Base-by-base conservation (phyloP, 2,329 filamentous ascomycete genomes). In the Pseudogymnoascus sp. region DNA sequence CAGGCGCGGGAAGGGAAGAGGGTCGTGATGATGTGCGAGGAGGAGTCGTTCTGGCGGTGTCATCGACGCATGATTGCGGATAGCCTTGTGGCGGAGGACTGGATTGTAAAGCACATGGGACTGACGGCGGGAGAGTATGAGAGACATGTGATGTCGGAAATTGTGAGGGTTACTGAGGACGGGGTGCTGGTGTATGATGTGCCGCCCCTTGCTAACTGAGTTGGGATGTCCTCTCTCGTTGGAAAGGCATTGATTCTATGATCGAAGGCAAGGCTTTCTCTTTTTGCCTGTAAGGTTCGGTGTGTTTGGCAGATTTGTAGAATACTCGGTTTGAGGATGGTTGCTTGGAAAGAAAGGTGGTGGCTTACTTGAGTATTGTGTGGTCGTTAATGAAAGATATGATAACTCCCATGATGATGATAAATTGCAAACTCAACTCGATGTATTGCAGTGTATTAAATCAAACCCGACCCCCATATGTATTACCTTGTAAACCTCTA, bases 31-130 rank as follows among this genome's bases (percentile, higher is more conserved):
- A 57, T 57, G 50, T 57, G 50, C 28, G 10, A 33, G 5, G 50
- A 57, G n/a, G 28, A n/a, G 4, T 10, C 33, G 26, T 17, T 19
- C 19, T 33, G n/a, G 50, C 50, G 50, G 9, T 57, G 50, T 2
- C 50, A 57, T 33, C 50, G 50, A 57, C 50, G 50, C 28, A 33
- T 57, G 50, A 57, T 57, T 57, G 50, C 50, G 9, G 50, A 57
- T 33, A 57, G 28, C 8, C 50, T 57, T 33, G 28, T 57, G 26
- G 50, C 50, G 10, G n/a, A 57, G 13, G 13, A 19, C 1, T 57
- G 17, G n/a, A 57, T 21, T 33, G 50, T 57, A 11, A 11, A 13
- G 5, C 50, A 57, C 21, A 21, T 57, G n/a, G 26, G 28, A 2
- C n/a, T 33, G 9, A 13, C 11, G 11, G 10, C 9, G 5, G 19